Percentiles rank a stretch among this genome's conserved stretches.
phyloP scores from a whole-genome alignment of 1,284 basidiomycete genomes.

The Sporisorium scitamineum region DNA sequence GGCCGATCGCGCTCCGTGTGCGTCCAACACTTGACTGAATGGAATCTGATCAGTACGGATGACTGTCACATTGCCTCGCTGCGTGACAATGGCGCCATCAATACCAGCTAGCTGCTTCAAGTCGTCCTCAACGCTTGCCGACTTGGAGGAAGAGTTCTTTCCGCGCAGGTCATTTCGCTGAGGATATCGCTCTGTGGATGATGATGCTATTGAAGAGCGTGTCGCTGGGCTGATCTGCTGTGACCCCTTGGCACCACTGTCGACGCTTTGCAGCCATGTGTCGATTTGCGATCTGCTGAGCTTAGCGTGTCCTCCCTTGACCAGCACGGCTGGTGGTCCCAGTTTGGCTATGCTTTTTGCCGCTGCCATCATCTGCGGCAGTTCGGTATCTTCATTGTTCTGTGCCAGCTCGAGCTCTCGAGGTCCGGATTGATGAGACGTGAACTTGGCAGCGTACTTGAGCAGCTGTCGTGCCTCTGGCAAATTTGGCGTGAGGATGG shows the following conservation, averaged over 20 bases:
- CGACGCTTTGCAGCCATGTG: slow-evolving; percentile 2
- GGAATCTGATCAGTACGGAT: slow-evolving; percentile 48
- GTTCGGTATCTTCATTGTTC: slow-evolving; percentile 22
- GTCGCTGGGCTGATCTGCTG: not conserved
- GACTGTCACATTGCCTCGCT: slow-evolving; percentile 23
- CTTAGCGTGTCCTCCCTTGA: slow-evolving; percentile 89
- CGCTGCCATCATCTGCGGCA: slow-evolving; percentile 69
- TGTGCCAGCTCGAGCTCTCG: slow-evolving; percentile 28
- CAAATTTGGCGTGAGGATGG: slow-evolving; percentile 87
- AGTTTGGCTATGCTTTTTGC: slow-evolving; percentile 74
- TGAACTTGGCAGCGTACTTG: slow-evolving; percentile 52
- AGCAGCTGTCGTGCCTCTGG: slow-evolving; percentile 81
- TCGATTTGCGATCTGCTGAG: slow-evolving; percentile 31
- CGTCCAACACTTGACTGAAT: slow-evolving; percentile 31
- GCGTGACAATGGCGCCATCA: slow-evolving; percentile 30
- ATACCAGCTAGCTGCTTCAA: slow-evolving; percentile 31
- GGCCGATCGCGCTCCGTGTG: not conserved
- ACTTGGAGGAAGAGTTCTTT: not conserved
- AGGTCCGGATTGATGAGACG: slow-evolving; percentile 23
- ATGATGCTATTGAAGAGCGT: not conserved
- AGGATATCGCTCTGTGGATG: slow-evolving; percentile 18
- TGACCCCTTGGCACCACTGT: not conserved
- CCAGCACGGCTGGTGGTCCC: slow-evolving; percentile 76
- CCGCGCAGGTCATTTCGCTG: slow-evolving; percentile 5
- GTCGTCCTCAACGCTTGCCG: slow-evolving; percentile 8